Conservation (phyloP, 495 filamentous ascomycete genomes). For the Neurospora sp. region DNA sequence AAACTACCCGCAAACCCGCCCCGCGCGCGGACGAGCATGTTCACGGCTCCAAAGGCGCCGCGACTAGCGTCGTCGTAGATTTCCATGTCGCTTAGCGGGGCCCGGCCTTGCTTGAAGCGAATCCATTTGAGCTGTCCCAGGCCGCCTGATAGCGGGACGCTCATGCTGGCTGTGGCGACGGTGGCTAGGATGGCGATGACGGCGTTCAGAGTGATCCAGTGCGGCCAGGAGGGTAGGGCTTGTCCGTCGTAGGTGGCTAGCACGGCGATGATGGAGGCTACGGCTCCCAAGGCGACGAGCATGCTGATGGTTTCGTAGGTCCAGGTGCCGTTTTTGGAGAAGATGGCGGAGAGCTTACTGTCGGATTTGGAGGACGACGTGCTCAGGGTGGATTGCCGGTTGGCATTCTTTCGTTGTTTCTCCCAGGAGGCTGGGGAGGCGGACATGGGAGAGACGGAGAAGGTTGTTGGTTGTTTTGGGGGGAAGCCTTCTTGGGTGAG, state of each 20-base stretch:
- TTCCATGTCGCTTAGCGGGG: conserved; percentile 33
- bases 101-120: conserved; percentile 30
- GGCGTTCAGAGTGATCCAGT: conserved; percentile 14
- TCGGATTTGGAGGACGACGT: not conserved
- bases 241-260: conserved; percentile 30
- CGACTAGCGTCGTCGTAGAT: conserved; percentile 36
- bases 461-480: not conserved
- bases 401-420: not conserved
- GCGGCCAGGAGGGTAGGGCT: conserved; percentile 34
- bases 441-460: not conserved
- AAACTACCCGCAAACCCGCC: conserved; percentile 27
- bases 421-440: not conserved
- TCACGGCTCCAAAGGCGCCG: conserved; percentile 29
- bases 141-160: conserved; percentile 28
- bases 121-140: conserved; percentile 41
- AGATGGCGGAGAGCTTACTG: not conserved
- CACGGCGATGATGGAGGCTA: conserved; percentile 27
- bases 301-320: conserved; percentile 13
- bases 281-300: conserved; percentile 7
- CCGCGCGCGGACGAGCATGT: conserved; percentile 19
- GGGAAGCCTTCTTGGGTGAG: not conserved
- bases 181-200: conserved; percentile 9
- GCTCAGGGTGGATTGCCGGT: not conserved
- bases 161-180: conserved; percentile 20
- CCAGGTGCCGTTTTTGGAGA: conserved; percentile 11